Base-by-base conservation (phyloP, 768 basidiomycete genomes). In the Amanita thiersii region DNA sequence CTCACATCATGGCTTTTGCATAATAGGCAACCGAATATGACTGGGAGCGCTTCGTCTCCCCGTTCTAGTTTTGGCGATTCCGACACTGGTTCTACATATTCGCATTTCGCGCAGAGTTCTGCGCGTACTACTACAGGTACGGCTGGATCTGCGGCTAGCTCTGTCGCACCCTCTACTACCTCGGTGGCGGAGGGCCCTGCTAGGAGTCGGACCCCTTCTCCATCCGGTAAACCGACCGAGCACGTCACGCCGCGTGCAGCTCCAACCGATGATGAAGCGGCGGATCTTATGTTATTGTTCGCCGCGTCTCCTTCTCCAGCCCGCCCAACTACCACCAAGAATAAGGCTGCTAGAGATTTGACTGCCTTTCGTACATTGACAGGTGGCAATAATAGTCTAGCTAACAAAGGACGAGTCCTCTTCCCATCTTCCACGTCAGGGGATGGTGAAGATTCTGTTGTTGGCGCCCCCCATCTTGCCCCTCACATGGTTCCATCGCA, bases 231-330 rank as follows among this genome's bases (percentile, higher is more conserved):
- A 40, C 43, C 38, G 14, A 40, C 37, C 23, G 61, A 62, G 50
- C 54, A 49, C 33, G 63, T 56, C 29, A 76, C 64, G 31, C 75
- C 66, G 55, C 73, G 54, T 44, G 70, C 69, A 46, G 75, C 64
- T 4, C 72, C 76, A n/a, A 77, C 79, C 23, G 85, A 86, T 56
- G 81, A 77, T 47, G 88, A 90, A 53, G 88, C 87, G 0, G 86
- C 88, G n/a, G 85, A 86, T 54, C 61, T 89, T 32, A 84, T 91
- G 77, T 64, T 90, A 15, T 86, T 76, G 61, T 73, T 91, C 38
- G 87, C 88, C 30, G 88, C 86, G 4, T 88, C 85, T 1, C 87
- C 87, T 0, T 88, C 86, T 0, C 87, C 87, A 6, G 84, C 70
- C 14, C 77, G 86, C 29, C 72, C 73, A 15, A 60, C 68, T 11